Evolutionary conservation across 768 basidiomycete species (phyloP).

Genomic region (Imleria badia): DNA sequence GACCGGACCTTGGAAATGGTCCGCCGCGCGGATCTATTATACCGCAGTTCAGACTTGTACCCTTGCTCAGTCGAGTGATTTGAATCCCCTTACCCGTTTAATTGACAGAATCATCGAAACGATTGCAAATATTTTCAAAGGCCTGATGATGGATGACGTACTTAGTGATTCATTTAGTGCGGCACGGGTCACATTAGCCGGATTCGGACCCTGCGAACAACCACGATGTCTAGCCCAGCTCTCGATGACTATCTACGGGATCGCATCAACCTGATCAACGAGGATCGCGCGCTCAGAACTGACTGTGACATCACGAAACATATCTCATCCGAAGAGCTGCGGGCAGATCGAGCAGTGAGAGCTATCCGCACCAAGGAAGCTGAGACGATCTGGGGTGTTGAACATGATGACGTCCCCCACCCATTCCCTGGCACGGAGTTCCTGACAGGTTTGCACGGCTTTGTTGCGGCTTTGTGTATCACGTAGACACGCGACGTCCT

Average conservation of each 20-base stretch:
- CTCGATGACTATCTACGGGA: constrained; percentile 11
- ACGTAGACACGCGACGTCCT: background rate
- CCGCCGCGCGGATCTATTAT: background rate
- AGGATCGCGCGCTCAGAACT: constrained; percentile 50
- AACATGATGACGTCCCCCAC: constrained; percentile 52
- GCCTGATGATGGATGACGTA: background rate
- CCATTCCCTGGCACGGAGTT: constrained; percentile 78
- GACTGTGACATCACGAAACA: constrained; percentile 35
- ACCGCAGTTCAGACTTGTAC: background rate
- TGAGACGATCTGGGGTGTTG: constrained; percentile 52
- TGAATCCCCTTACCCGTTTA: no score
- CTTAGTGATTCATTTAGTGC: background rate
- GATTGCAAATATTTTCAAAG: background rate
- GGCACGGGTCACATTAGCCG: background rate
- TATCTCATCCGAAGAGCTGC: constrained; percentile 40
- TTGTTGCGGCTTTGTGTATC: background rate
- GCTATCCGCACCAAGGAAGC: constrained; percentile 53
- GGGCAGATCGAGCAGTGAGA: constrained; percentile 58
- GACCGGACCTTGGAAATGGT: background rate
- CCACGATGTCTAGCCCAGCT: constrained; percentile 5
- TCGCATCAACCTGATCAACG: constrained; percentile 31
- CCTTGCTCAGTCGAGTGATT: no score
- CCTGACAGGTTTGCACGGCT: constrained; percentile 49
- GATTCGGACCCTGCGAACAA: background rate
- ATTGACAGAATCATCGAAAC: background rate